These are phyloP conservation scores for Anthracocystis panici-leucophaei DNA, from an alignment of 1,284 basidiomycete species.

Conservation along the genomic window DNA sequence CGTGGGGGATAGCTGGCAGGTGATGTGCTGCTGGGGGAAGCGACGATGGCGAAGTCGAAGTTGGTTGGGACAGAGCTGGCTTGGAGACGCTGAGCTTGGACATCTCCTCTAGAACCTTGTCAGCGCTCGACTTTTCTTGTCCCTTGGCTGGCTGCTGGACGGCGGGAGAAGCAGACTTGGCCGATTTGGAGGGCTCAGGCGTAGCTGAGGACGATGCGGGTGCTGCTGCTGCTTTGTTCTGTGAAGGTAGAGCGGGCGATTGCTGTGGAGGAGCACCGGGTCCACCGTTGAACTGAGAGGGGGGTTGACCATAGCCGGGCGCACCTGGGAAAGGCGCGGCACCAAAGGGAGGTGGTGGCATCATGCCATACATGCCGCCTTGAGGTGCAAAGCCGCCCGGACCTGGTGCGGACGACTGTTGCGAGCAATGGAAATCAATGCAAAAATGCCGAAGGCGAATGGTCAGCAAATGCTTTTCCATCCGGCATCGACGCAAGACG, in stretches of 20 bases:
- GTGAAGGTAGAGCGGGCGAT: constrained; percentile 12
- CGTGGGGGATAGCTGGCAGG: constrained; percentile 57
- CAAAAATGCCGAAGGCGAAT: not conserved
- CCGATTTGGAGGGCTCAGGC: constrained; percentile 2
- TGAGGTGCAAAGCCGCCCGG: constrained; percentile 26
- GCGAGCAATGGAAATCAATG: not conserved
- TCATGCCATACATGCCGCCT: constrained; percentile 34
- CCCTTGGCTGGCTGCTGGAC: constrained; percentile 9
- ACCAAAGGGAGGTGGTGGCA: constrained; percentile 33
- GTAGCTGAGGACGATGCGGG: constrained; percentile 11
- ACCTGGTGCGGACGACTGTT: constrained; percentile 29
- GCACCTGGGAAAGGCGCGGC: constrained; percentile 22
- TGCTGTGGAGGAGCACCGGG: constrained; percentile 28
- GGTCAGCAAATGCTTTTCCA: constrained; percentile 11
- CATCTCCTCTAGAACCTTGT: constrained; percentile 58
- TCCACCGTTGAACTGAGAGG: constrained; percentile 45
- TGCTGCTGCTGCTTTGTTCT: constrained; percentile 22
- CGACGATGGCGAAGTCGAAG: constrained; percentile 33
- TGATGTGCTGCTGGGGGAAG: constrained; percentile 32
- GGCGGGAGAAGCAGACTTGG: constrained; percentile 25
- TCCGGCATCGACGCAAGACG: not conserved
- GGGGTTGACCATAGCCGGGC: constrained; percentile 37
- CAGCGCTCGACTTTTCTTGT: constrained; percentile 41
- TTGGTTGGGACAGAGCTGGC: constrained; percentile 10
- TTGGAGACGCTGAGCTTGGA: constrained; percentile 55